phyloP scores from a whole-genome alignment of 352 stramenopile species.

The Pythium dissimile region DNA sequence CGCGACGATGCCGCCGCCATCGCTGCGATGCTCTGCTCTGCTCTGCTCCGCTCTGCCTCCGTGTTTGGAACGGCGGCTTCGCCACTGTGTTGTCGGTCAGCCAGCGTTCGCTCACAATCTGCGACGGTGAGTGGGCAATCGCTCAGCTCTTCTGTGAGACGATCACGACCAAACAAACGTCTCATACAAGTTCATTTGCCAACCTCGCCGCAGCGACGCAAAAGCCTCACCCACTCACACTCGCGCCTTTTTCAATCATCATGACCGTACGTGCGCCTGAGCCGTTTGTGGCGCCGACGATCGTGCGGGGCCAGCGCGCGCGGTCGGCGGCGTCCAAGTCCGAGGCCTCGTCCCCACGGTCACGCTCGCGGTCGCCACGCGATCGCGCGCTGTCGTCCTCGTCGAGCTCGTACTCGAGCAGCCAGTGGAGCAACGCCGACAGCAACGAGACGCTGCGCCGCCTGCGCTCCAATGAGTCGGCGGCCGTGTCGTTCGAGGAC shows the following conservation, averaged over 20 bases:
- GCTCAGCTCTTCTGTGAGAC: no score
- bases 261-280: slow-evolving; percentile 12
- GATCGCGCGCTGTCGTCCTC: slow-evolving; percentile 19
- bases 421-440: slow-evolving; percentile 19
- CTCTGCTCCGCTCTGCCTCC: no score
- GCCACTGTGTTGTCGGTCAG: no score
- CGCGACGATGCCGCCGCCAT: not conserved
- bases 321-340: slow-evolving; percentile 17
- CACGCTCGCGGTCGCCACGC: not conserved
- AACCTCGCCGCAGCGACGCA: no score
- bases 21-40: no score
- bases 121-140: no score
- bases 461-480: slow-evolving; percentile 39
- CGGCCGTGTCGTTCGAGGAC: slow-evolving; percentile 46
- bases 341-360: not conserved
- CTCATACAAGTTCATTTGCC: no score
- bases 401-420: slow-evolving; percentile 18
- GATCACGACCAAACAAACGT: no score
- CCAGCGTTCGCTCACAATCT: no score
- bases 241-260: not conserved
- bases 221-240: not conserved
- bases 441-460: slow-evolving; percentile 31
- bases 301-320: slow-evolving; percentile 10
- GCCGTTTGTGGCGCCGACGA: slow-evolving; percentile 4
- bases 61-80: no score